Base-by-base conservation (phyloP, 2,329 filamentous ascomycete species). In the Macrophomina pseudophaseolina region DNA sequence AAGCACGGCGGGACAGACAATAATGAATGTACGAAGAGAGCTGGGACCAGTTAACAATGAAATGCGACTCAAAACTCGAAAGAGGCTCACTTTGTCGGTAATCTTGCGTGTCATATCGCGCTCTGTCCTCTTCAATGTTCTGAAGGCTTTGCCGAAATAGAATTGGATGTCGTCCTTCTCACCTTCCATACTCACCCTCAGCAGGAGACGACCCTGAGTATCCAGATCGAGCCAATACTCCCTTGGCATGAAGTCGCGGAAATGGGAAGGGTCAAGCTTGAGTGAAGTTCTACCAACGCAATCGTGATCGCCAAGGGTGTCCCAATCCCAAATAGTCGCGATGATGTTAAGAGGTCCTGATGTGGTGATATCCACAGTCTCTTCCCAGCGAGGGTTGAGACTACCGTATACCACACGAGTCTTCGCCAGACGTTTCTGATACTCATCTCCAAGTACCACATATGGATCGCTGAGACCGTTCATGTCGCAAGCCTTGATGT, bases 221-320 rank as follows among this genome's bases (percentile, higher is more conserved):
- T 99, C 95, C 54, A 99, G 86, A 75, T 98, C 94, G 18, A 99
- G 87, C 95, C 95, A 99, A 77, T 97, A 98, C 78, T 99, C 95
- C 69, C 94, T 88, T 16, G 95, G 95, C 71, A 98, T 84, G 76
- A 97, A 99, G 78, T 99, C 95, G 72, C 93, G 90, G 80, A 99
- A 99, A 80, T 97, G 94, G 46, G 92, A 86, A n/a, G 95, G 95
- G 73, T 99, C 95, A n/a, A 99, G 84, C 80, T 99, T 99, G 70
- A 99, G 85, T 23, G 93, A 97, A n/a, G 95, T 98, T 69, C 95
- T 88, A 32, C 95, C 95, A 42, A 98, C 93, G 76, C 97, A 98
- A 75, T 99, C 95, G 75, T 99, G 95, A 75, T 98, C 95, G 64
- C 95, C 95, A 72, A 99, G 90, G 14, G 93, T 93, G 80, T 99